A percentile compares a stretch with the other conserved stretches of the same genome.
phyloP scores from a whole-genome alignment of 2,329 filamentous ascomycete genomes.

The Ophiostoma sp. region DNA sequence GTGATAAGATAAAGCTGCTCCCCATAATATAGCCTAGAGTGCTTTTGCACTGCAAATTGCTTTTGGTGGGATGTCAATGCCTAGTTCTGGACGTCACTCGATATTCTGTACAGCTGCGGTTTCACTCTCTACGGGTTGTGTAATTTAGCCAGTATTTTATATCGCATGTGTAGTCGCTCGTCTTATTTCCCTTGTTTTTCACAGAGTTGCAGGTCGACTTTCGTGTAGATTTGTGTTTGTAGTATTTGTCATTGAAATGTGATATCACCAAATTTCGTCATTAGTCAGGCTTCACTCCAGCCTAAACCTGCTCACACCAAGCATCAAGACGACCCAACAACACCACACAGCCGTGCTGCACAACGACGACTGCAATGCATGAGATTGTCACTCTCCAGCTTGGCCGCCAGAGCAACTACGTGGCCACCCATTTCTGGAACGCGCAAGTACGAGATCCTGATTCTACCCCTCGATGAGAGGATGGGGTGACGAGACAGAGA shows the following conservation, averaged over 20 bases:
- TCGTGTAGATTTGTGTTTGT: neutral
- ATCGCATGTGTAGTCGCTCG: neutral
- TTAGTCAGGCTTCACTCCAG: neutral
- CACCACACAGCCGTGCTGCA: neutral
- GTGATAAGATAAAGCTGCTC: constrained; percentile 4
- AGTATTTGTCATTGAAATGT: neutral
- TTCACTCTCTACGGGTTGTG: neutral
- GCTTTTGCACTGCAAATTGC: neutral
- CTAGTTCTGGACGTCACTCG: neutral
- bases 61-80: constrained; percentile 7
- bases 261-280: constrained; percentile 2
- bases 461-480: too few species aligned
- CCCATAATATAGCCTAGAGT: neutral
- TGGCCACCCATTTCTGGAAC: constrained; percentile 97
- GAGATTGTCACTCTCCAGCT: constrained; percentile 93
- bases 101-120: neutral
- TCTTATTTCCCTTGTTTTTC: neutral
- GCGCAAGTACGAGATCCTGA: constrained; percentile 56
- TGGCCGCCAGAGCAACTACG: constrained; percentile 85
- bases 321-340: neutral
- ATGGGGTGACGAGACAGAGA: too few species aligned
- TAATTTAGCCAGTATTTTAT: neutral
- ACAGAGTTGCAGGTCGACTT: neutral
- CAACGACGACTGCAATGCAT: constrained; percentile 57
- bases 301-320: neutral